Percentiles rank a stretch among this genome's conserved stretches.
These are phyloP conservation scores for Trichoderma atrobrunneum DNA, from an alignment of 2,329 filamentous ascomycete genomes.

Conservation along the genomic window DNA sequence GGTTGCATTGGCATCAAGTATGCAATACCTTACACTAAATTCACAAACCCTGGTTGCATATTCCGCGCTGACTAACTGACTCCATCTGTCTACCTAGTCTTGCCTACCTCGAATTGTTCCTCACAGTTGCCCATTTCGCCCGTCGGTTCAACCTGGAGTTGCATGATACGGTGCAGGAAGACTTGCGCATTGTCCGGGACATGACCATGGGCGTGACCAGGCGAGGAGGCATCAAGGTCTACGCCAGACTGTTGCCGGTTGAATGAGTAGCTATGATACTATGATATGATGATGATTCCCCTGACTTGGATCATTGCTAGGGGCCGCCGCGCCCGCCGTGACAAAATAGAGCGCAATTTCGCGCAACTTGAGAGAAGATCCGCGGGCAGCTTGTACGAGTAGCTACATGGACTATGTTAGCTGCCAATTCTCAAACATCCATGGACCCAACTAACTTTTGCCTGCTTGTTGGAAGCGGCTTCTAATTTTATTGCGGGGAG, in stretches of 20 bases:
- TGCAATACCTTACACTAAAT: not conserved
- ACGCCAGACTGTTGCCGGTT: not conserved
- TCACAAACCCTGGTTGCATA: not conserved
- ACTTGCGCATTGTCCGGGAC: slow-evolving; percentile 14
- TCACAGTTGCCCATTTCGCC: slow-evolving; percentile 21
- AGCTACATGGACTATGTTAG: not conserved
- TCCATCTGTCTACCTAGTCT: not conserved
- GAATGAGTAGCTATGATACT: not conserved
- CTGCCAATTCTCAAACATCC: not conserved
- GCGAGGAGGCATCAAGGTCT: not conserved
- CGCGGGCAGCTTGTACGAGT: not conserved
- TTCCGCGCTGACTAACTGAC: not conserved
- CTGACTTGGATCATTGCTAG: not conserved
- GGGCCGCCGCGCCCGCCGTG: not conserved
- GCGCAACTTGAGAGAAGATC: not conserved
- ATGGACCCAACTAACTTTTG: not conserved
- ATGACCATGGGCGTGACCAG: not conserved
- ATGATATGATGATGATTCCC: not conserved
- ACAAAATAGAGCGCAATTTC: not conserved
- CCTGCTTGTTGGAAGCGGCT: too few species aligned
- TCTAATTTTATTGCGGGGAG: not conserved
- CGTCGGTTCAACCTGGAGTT: slow-evolving; percentile 24
- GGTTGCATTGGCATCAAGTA: slow-evolving; percentile 26
- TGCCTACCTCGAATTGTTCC: slow-evolving; percentile 22
- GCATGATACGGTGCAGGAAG: slow-evolving; percentile 19